phyloP scores from a whole-genome alignment of 2,329 filamentous ascomycete genomes.

The Simplicillium sp. region DNA sequence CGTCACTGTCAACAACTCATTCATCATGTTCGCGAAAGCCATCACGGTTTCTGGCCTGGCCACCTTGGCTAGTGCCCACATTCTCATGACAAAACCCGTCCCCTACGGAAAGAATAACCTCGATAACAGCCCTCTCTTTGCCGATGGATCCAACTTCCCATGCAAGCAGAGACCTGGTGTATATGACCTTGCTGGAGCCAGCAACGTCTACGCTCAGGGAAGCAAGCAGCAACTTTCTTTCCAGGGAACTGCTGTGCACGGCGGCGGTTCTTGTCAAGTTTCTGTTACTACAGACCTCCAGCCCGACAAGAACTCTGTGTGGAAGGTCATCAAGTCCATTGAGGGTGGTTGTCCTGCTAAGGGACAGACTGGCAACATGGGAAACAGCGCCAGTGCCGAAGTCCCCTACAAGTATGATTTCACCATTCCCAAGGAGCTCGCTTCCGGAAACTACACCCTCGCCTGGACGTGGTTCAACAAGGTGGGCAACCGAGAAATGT shows the following conservation, averaged over 20 bases:
- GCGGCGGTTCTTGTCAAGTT: conserved; percentile 87
- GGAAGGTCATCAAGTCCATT: conserved; percentile 85
- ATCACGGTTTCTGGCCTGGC: conserved; percentile 46
- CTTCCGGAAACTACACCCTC: conserved; percentile 67
- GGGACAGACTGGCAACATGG: conserved; percentile 47
- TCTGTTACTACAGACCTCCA: conserved; percentile 70
- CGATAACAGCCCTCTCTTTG: conserved; percentile 55
- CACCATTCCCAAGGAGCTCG: conserved; percentile 60
- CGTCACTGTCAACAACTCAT: conserved; percentile 7
- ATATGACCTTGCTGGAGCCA: conserved; percentile 33
- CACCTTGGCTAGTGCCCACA: conserved; percentile 59
- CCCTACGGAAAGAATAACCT: conserved; percentile 42
- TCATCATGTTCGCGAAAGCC: conserved; percentile 42
- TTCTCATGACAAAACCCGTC: conserved; percentile 59
- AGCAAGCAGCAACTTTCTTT: conserved; percentile 46
- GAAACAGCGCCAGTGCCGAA: conserved; percentile 28
- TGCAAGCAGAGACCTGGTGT: conserved; percentile 57
- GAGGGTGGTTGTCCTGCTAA: conserved; percentile 73
- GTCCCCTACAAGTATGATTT: conserved; percentile 56
- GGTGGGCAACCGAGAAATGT: conserved; percentile 88
- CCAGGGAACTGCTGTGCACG: conserved; percentile 67
- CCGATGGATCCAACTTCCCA: conserved; percentile 61
- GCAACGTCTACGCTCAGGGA: conserved; percentile 47
- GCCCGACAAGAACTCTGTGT: conserved; percentile 58
- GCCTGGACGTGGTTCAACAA: conserved; percentile 97